Evolutionary conservation across 2,329 filamentous ascomycete species (phyloP), one percentile per base, ranked within the genome.

Genomic region (Colletotrichum brevisporum): DNA sequence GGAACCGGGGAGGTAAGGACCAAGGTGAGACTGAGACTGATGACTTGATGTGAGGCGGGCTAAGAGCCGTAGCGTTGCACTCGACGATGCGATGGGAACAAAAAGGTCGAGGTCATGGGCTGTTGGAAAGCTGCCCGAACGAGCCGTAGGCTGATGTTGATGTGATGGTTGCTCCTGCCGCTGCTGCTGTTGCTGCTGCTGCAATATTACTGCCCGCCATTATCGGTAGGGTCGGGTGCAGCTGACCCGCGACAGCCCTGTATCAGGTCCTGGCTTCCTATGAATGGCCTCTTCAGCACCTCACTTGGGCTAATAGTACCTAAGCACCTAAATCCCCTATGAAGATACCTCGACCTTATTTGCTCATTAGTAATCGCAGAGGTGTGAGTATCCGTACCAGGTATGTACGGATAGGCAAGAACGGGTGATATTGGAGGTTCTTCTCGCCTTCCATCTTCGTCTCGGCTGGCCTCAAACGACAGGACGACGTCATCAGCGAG

Each of bases 61-160:
- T 55, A 63, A 67, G 59, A 63, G 31, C 31, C 8, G 31, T 8
- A 53, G 66, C 61, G 66, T 69, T 43, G 66, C 61, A 66, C 13
- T 48, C 18, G 21, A 52, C 54, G 48, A 68, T 54, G 48, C 45
- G 41, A 63, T 50, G 31, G 8, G 31, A 36, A 8, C 2, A 36
- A 9, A 9, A 10, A 50, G 55, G 26, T 26, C 16, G 12, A 62
- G 36, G 72, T 72, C 54, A 47, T 62, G 27, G 31, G 50, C 57
- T 43, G 53, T 76, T 79, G 79, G 81, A 77, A 82, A 80, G 75
- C 74, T 79, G 76, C 80, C 83, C 82, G 82, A 84, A 82, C 73
- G 78, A 81, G 79, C 82, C 82, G 82, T 79, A 83, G 81, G 81
- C 82, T 83, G 81, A 83, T 83, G 76, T 80, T 83, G 81, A 83